A percentile compares a stretch with the other conserved stretches of the same genome.
Conservation (phyloP, 305 asterid species). For the Caryopteris hybrid region DNA sequence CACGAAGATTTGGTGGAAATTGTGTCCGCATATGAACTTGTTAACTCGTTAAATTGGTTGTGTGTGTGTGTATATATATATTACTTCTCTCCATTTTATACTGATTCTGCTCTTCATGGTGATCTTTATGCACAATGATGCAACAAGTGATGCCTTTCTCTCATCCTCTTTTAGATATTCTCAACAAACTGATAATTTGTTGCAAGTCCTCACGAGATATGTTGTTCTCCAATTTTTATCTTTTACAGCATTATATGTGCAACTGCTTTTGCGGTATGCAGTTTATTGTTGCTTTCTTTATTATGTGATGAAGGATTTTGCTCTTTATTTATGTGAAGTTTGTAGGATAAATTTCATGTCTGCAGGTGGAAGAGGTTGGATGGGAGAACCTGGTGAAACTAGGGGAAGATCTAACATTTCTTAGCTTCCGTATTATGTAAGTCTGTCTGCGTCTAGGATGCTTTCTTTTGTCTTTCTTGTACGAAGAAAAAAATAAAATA, state of each 20-base stretch:
- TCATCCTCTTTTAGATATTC: no score
- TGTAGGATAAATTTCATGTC: slow-evolving; percentile 2
- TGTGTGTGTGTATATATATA: no score
- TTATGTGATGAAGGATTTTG: not conserved
- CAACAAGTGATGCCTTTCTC: not conserved
- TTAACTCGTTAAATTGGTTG: not conserved
- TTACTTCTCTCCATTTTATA: no score
- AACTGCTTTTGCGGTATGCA: not conserved
- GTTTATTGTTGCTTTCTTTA: not conserved
- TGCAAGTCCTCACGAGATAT: not conserved
- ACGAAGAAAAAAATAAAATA: not conserved
- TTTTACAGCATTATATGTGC: not conserved
- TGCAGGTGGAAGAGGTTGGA: slow-evolving; percentile 84
- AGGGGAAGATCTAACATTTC: slow-evolving; percentile 54
- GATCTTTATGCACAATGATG: not conserved
- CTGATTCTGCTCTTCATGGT: no score
- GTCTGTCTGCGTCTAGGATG: slow-evolving; percentile 17
- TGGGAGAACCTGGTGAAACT: slow-evolving; percentile 71
- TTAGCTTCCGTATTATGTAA: slow-evolving; percentile 61
- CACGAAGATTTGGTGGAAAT: not conserved
- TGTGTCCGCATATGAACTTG: not conserved
- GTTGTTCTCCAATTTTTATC: not conserved
- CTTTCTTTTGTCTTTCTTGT: not conserved
- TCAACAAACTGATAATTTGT: not conserved
- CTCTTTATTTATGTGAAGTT: not conserved